phyloP scores from a whole-genome alignment of 192 early-diverging fungal species.

The Coemansia sp. region DNA sequence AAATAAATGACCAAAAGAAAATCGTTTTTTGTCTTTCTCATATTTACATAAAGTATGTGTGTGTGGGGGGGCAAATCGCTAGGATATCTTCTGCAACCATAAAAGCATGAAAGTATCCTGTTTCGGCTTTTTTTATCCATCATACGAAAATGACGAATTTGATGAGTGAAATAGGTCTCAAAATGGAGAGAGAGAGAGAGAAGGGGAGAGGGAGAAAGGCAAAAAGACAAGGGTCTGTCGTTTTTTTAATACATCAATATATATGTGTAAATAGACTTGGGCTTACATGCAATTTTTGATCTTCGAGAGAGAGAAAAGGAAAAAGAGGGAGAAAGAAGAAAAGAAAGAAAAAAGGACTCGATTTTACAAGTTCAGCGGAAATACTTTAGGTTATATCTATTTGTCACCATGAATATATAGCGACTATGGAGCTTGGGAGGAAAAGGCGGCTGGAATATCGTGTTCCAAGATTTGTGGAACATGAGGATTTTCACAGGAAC shows the following conservation, averaged over 20 bases:
- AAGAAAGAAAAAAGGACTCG: not conserved
- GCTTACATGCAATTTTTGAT: conserved; percentile 1
- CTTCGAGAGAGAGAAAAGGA: not conserved
- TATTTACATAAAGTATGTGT: not conserved
- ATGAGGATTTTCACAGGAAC: not conserved
- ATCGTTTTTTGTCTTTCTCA: not conserved
- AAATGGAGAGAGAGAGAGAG: too few relatives aligned
- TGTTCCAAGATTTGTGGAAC: not conserved
- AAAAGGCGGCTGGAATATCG: not conserved
- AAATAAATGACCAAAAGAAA: not conserved
- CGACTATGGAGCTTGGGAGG: not conserved
- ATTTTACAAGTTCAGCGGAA: not conserved
- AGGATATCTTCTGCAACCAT: too few relatives aligned
- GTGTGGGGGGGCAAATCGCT: not conserved
- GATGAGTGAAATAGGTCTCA: too few relatives aligned
- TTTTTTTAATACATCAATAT: not conserved
- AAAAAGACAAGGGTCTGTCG: too few relatives aligned
- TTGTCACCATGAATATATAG: too few relatives aligned
- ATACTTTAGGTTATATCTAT: too few relatives aligned
- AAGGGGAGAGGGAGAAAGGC: too few relatives aligned
- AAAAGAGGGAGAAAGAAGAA: not conserved
- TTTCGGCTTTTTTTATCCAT: not conserved
- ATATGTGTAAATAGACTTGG: not conserved
- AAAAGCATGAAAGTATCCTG: not conserved
- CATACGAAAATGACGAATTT: not conserved